These are phyloP conservation scores for Malus hybrid DNA, from an alignment of 331 rosid genomes.

Conservation along the genomic window DNA sequence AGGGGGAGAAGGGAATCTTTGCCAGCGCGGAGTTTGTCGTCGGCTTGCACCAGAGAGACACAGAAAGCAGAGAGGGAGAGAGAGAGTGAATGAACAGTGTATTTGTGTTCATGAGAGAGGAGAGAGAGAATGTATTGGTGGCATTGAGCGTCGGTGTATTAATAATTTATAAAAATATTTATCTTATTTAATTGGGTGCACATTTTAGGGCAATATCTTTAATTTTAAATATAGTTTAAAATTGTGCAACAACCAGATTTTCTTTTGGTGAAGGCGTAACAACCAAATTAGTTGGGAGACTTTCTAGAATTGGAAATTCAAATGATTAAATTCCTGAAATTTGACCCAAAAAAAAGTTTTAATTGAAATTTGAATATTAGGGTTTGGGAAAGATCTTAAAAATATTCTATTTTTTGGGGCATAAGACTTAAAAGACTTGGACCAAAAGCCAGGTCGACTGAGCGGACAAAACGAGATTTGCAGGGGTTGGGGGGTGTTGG, in stretches of 20 bases:
- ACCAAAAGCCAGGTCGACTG: too few species aligned
- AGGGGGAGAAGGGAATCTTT: conserved; percentile 40
- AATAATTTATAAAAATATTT: too few species aligned
- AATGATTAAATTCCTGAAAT: not conserved
- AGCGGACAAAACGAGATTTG: not conserved
- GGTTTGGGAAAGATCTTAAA: not conserved
- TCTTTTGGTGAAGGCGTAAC: too few species aligned
- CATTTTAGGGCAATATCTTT: conserved; percentile 1
- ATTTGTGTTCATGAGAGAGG: not conserved
- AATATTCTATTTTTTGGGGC: too few species aligned
- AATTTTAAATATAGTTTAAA: not conserved
- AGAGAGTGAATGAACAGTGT: not conserved
- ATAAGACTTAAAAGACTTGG: too few species aligned
- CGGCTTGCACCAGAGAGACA: conserved; percentile 35
- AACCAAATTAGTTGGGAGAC: not conserved
- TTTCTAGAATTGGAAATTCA: not conserved
- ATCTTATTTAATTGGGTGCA: not conserved
- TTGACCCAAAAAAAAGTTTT: not conserved
- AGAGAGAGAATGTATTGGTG: not conserved
- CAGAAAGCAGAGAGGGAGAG: not conserved
- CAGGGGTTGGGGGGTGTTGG: not conserved
- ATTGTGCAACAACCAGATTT: not conserved
- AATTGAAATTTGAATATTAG: not conserved
- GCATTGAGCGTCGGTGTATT: not conserved
- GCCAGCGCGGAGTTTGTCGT: conserved; percentile 75